Conservation (phyloP, 768 basidiomycete species). For the Termitomyces sp. region DNA sequence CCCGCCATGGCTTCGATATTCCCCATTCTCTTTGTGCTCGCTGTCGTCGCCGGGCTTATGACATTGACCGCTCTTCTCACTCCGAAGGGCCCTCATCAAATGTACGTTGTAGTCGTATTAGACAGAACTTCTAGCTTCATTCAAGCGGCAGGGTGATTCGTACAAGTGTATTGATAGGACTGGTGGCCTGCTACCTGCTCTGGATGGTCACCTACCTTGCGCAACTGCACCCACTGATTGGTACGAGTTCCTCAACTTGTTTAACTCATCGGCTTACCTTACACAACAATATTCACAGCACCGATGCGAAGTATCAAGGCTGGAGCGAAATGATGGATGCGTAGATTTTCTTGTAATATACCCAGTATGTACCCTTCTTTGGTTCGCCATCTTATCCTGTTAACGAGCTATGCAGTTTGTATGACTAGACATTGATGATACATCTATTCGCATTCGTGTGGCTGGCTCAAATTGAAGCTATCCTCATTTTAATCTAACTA, state of each 20-base stretch:
- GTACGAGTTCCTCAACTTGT: slow-evolving; percentile 32
- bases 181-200: slow-evolving; percentile 88
- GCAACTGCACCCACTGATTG: slow-evolving; percentile 86
- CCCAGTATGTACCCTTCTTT: slow-evolving; percentile 21
- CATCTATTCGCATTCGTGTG: neutral
- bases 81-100: slow-evolving; percentile 88
- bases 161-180: slow-evolving; percentile 71
- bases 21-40: slow-evolving; percentile 65
- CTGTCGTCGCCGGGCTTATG: slow-evolving; percentile 64
- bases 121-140: neutral
- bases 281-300: neutral
- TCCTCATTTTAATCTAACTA: slow-evolving; percentile 23
- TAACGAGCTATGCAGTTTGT: slow-evolving; percentile 21
- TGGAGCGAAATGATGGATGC: slow-evolving; percentile 1
- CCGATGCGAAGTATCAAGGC: slow-evolving; percentile 13
- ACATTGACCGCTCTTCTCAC: slow-evolving; percentile 60
- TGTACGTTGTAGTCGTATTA: slow-evolving; percentile 47
- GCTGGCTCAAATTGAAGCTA: neutral
- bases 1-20: slow-evolving; percentile 65
- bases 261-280: neutral
- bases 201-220: slow-evolving; percentile 98
- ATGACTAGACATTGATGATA: slow-evolving; percentile 18
- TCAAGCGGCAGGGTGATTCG: slow-evolving; percentile 65
- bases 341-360: slow-evolving; percentile 22
- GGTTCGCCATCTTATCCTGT: neutral